These are phyloP conservation scores for Insectozyma bohioensis DNA, from an alignment of 1,139 yeast genomes.

Conservation along the genomic window DNA sequence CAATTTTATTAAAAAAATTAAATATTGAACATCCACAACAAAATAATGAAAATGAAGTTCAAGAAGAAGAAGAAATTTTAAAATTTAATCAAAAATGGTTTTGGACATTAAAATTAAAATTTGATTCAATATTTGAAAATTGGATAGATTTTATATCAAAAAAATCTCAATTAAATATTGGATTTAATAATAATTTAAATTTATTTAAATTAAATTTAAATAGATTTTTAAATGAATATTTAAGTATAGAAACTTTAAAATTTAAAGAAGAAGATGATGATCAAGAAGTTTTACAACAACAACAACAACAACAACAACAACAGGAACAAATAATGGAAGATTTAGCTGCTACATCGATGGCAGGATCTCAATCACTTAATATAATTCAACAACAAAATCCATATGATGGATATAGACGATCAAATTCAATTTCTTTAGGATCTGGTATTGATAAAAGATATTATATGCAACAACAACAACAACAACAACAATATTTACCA, in stretches of 20 bases:
- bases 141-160: constrained; percentile 25
- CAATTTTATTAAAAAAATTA: constrained; percentile 10
- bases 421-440: constrained; percentile 16
- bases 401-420: constrained; percentile 8
- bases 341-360: background rate
- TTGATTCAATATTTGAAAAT: constrained; percentile 27
- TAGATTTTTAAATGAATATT: constrained; percentile 19
- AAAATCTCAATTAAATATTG: constrained; percentile 1
- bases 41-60: constrained; percentile 8
- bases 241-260: constrained; percentile 11
- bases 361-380: constrained; percentile 1
- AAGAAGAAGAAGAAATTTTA: constrained; percentile 19
- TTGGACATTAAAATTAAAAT: constrained; percentile 24
- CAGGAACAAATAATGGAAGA: constrained; percentile 3
- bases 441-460: too few species aligned
- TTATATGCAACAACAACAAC: constrained; percentile 10
- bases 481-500: background rate
- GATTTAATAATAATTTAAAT: constrained; percentile 9
- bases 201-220: constrained; percentile 17
- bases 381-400: constrained; percentile 3
- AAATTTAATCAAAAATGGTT: constrained; percentile 27
- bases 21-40: constrained; percentile 4
- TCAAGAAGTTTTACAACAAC: constrained; percentile 1
- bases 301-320: constrained; percentile 8
- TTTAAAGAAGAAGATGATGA: constrained; percentile 11